These are phyloP conservation scores for Gremmenia infestans DNA, from an alignment of 2,329 filamentous ascomycete species.

Conservation along the genomic window DNA sequence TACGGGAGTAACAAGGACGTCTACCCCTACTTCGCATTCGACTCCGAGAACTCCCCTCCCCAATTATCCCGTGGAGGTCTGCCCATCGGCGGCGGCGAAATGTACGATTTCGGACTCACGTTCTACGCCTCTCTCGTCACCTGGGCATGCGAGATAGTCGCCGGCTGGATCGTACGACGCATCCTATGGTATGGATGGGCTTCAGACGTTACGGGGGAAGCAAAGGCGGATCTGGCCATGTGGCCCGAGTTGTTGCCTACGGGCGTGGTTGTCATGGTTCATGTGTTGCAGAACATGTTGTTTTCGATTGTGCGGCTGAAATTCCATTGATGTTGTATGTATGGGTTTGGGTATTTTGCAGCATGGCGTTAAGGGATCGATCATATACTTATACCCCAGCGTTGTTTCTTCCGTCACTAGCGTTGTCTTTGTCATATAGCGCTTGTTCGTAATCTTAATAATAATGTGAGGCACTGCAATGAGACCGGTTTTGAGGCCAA, in stretches of 20 bases:
- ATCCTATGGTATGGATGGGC: conserved; percentile 55
- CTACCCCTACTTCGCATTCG: conserved; percentile 66
- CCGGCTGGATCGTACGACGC: conserved; percentile 54
- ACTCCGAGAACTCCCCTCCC: conserved; percentile 29
- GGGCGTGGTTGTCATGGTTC: conserved; percentile 59
- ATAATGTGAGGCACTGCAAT: no score
- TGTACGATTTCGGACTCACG: conserved; percentile 58
- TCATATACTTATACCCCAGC: not conserved
- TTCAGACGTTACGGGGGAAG: conserved; percentile 60
- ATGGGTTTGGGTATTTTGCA: conserved; percentile 6
- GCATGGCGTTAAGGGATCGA: conserved; percentile 12
- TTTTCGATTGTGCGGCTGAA: conserved; percentile 63
- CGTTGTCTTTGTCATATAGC: not conserved
- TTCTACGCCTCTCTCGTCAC: conserved; percentile 60
- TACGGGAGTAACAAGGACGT: conserved; percentile 63
- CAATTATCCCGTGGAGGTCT: not conserved
- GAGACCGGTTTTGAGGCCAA: no score
- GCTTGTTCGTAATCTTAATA: not conserved
- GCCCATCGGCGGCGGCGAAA: conserved; percentile 29
- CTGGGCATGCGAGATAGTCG: conserved; percentile 61
- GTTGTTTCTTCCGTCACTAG: not conserved
- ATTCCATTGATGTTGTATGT: conserved; percentile 37
- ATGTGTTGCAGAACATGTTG: conserved; percentile 68
- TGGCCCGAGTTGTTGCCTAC: conserved; percentile 66
- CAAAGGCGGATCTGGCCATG: conserved; percentile 57